These are phyloP conservation scores for Tylopilus vinaceipallidus DNA, from an alignment of 768 basidiomycete species.

Conservation along the genomic window DNA sequence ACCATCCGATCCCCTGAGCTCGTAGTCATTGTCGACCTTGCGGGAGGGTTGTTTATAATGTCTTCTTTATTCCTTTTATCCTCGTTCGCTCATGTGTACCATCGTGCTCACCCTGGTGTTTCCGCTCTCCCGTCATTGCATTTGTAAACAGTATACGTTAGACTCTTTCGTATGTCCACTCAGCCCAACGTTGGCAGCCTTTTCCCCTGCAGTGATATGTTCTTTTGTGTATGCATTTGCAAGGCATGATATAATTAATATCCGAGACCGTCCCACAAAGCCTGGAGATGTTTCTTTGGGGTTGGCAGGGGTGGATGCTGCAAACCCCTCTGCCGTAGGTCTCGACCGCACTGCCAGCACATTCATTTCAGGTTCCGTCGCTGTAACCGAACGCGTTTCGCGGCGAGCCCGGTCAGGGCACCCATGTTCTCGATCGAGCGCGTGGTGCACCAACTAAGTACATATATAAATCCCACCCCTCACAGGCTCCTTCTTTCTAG, in stretches of 20 bases:
- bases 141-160: slow-evolving; percentile 5
- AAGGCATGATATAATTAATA: not conserved
- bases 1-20: slow-evolving; percentile 12
- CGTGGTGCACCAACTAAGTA: too few species aligned
- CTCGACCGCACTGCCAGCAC: too few species aligned
- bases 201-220: too few species aligned
- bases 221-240: not conserved
- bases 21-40: slow-evolving; percentile 1
- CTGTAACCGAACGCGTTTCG: too few species aligned
- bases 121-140: not conserved
- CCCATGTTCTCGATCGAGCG: too few species aligned
- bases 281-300: too few species aligned
- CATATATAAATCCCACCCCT: too few species aligned
- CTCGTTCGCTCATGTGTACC: slow-evolving; percentile 15
- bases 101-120: slow-evolving; percentile 4
- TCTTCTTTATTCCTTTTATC: slow-evolving; percentile 21
- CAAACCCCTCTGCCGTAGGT: too few species aligned
- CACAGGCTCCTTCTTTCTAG: too few species aligned
- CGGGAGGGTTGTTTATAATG: slow-evolving; percentile 2
- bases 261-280: not conserved
- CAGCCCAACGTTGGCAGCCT: not conserved
- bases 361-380: too few species aligned
- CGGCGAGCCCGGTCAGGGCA: too few species aligned
- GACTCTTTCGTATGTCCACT: not conserved
- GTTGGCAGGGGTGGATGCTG: too few species aligned